These are phyloP conservation scores for Nasturtium officinale DNA, from an alignment of 345 rosid genomes.

Conservation along the genomic window DNA sequence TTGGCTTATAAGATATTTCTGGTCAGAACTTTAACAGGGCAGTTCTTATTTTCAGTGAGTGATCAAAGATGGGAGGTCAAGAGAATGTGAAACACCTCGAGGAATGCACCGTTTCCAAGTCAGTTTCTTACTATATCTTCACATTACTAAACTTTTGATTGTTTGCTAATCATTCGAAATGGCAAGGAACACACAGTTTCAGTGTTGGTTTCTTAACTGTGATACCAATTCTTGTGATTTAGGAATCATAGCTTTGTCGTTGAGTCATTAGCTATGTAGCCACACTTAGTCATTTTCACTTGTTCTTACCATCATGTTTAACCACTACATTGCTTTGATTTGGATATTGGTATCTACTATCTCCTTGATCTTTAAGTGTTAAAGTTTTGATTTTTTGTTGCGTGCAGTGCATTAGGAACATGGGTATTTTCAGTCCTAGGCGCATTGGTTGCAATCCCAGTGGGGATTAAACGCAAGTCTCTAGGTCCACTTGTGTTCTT, in stretches of 20 bases:
- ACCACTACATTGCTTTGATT: background rate
- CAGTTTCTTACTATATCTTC: constrained; percentile 34
- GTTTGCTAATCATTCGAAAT: constrained; percentile 3
- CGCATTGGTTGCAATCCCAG: constrained; percentile 87
- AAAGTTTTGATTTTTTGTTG: background rate
- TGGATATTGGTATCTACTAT: background rate
- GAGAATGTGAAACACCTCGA: constrained; percentile 68
- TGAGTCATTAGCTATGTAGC: background rate
- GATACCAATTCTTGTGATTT: background rate
- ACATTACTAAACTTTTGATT: background rate
- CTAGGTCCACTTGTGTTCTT: constrained; percentile 89
- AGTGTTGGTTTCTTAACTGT: background rate
- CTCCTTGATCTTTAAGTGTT: background rate
- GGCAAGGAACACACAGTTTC: background rate
- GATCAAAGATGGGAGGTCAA: constrained; percentile 52
- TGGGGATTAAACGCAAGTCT: constrained; percentile 88
- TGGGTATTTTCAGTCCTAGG: constrained; percentile 92
- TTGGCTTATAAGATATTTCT: no score
- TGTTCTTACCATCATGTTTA: constrained; percentile 9
- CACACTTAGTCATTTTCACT: background rate
- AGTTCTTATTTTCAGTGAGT: constrained; percentile 4
- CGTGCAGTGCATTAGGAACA: constrained; percentile 81
- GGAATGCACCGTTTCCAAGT: constrained; percentile 80
- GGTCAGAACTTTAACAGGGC: no score
- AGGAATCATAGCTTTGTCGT: background rate